phyloP scores from a whole-genome alignment of 768 basidiomycete genomes.

The Tephrocybe sp. region DNA sequence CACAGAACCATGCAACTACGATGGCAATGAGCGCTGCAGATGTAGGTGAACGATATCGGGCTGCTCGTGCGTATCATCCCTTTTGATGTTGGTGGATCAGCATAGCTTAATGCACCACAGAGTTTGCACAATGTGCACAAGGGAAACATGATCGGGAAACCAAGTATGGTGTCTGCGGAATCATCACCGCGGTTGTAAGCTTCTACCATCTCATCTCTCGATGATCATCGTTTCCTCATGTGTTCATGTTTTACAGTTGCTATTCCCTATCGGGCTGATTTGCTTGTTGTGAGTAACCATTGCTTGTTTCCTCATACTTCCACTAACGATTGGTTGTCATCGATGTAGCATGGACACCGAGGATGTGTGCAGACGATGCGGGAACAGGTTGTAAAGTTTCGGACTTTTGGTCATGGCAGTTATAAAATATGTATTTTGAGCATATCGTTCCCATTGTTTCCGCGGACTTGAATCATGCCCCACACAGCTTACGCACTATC shows the following conservation, averaged over 20 bases:
- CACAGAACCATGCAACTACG: neutral
- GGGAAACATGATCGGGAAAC: conserved; percentile 11
- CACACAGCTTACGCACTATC: too few relatives aligned
- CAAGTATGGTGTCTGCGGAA: conserved; percentile 18
- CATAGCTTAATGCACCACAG: conserved; percentile 9
- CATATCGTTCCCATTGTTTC: too few relatives aligned
- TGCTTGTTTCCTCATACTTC: neutral
- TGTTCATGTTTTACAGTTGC: too few relatives aligned
- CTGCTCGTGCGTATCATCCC: conserved; percentile 12
- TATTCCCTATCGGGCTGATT: conserved; percentile 19
- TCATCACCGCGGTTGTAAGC: conserved; percentile 17
- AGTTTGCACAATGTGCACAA: conserved; percentile 20
- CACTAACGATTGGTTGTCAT: neutral
- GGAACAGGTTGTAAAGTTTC: too few relatives aligned
- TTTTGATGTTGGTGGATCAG: neutral
- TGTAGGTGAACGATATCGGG: conserved; percentile 13
- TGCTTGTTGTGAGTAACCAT: conserved; percentile 15
- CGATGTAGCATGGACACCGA: conserved; percentile 11
- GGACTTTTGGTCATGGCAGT: too few relatives aligned
- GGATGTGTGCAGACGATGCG: conserved; percentile 4
- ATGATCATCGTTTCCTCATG: neutral
- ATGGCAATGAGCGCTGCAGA: conserved; percentile 3
- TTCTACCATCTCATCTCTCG: neutral
- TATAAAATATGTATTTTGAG: too few relatives aligned
- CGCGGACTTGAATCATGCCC: too few relatives aligned